These are phyloP conservation scores for Daldinia caldariorum DNA, from an alignment of 495 filamentous ascomycete genomes.

Conservation along the genomic window DNA sequence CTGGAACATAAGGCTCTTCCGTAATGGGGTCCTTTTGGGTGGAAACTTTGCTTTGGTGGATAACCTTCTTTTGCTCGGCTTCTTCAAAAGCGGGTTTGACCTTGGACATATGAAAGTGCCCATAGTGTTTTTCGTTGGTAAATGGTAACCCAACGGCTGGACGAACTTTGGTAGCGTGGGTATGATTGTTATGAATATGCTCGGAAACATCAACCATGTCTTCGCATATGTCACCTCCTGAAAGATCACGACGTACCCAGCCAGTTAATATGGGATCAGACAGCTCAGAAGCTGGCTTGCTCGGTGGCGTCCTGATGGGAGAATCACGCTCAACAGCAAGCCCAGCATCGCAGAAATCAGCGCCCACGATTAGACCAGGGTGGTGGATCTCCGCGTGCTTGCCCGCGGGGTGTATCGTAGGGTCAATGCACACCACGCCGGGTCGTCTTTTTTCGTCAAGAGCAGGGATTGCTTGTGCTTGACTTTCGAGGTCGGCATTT, in stretches of 20 bases:
- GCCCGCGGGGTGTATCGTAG: slow-evolving; percentile 23
- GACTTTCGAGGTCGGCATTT: background rate
- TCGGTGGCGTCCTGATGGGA: slow-evolving; percentile 32
- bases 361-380: slow-evolving; percentile 20
- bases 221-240: slow-evolving; percentile 44
- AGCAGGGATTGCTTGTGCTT: slow-evolving; percentile 1
- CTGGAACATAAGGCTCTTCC: slow-evolving; percentile 11
- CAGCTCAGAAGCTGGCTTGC: slow-evolving; percentile 14
- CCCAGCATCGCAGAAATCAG: slow-evolving; percentile 35
- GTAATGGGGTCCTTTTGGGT: background rate
- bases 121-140: slow-evolving; percentile 14
- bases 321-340: slow-evolving; percentile 27
- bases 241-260: slow-evolving; percentile 42
- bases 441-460: slow-evolving; percentile 13
- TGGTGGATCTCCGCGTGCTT: slow-evolving; percentile 25
- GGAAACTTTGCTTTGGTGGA: slow-evolving; percentile 12
- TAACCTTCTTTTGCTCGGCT: background rate
- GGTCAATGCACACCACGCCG: slow-evolving; percentile 29
- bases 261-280: slow-evolving; percentile 26
- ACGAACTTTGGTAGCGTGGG: slow-evolving; percentile 48
- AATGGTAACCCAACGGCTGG: slow-evolving; percentile 35
- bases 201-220: slow-evolving; percentile 45
- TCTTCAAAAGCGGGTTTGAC: slow-evolving; percentile 22
- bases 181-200: slow-evolving; percentile 47
- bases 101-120: slow-evolving; percentile 31